Base-by-base conservation (phyloP, 805 yeast genomes). In the Candida krabiensis region DNA sequence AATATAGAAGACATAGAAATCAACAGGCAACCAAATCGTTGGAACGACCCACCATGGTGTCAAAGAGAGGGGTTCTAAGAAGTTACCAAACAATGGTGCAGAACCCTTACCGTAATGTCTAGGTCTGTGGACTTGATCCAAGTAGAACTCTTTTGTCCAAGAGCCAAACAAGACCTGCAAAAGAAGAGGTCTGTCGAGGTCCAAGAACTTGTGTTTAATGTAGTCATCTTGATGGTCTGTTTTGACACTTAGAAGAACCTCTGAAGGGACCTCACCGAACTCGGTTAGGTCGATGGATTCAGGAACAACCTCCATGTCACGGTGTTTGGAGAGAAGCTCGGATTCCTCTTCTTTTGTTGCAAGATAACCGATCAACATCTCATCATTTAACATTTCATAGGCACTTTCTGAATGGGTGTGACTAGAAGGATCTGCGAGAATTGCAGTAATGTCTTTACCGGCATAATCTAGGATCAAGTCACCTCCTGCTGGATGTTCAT, bases 1-100 rank as follows among this genome's bases (percentile, higher is more conserved):
- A 19, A 76, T 55, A 48, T 70, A 72, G 46, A 86, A 72, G 38
- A 85, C 64, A 49, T 67, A 83, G 16, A 80, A 51, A 58, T 88
- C 86, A 31, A 78, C 80, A 2, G 97, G 97, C 30, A 88, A 61
- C 98, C 99, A 95, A 18, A 88, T 50, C 1, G 68, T 43, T 13
- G 99, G 99, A 15, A 93, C 84, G 17, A 88, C 84, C 76, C 81
- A 93, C 98, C 98, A 93, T 9, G 97, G 83, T 3, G 99, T 93
- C 55, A 83, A 70, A 6, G 95, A 80, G 18, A 93, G 58, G 4
- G 97, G 97, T 66, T 93, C 99, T 43, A 93, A 69, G 63, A 91
- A 86, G 64, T 90, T 89, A 33, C 99, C 99, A 63, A 93, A 93
- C 38, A 93, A 61, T 5, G 90, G 96, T 9, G 99, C 99, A 3